Evolutionary conservation across 2,329 filamentous ascomycete genomes (phyloP), one percentile per base, ranked within the genome.

Genomic region (Sporothrix luriei): DNA sequence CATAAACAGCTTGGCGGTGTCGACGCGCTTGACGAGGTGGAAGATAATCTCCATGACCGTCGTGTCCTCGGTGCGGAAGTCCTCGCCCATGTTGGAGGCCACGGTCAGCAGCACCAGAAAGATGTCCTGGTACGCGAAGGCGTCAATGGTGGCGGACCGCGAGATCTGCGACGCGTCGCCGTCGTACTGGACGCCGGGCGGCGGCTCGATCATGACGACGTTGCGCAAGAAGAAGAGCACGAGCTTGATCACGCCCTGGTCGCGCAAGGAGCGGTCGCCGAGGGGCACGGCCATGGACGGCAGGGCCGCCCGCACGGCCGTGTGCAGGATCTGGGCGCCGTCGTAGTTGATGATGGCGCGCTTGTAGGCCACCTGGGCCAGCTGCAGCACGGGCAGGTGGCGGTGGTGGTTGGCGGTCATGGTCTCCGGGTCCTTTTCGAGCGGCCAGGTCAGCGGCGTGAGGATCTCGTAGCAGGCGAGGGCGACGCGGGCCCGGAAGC

Each of bases 341-440:
- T 94, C 91, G 77, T 91, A 93, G 74, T 95, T 93, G 73, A 99
- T 87, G 54, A 97, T 89, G 5, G 90, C 89, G 69, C 92, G 87
- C 81, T 99, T 99, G 82, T 99, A 99, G 71, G 86, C 87, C 5
- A 97, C 85, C 77, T 98, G 95, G 0, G 92, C 91, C 69, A 97
- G 86, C 78, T 95, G 91, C 24, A 99, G 85, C 69, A 95, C 95
- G 1, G 95, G 93, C 52, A 94, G 87, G 80, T 99, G 95, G 70
- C 93, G 88, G 78, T 97, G 91, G 78, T 98, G 93, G 77, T 99
- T 98, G 75, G 93, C 83, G 4, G 93, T 98, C 87, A 95, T 94
- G 76, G 91, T 87, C 71, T 91, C 88, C 72, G 87, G 84, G 71
- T 94, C 88, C 74, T 88, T 87, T 72, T 97, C 92, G 76, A 97